Evolutionary conservation across 1,284 basidiomycete genomes (phyloP), one percentile per base, ranked within the genome.

Genomic region (Crepidotus sp.): DNA sequence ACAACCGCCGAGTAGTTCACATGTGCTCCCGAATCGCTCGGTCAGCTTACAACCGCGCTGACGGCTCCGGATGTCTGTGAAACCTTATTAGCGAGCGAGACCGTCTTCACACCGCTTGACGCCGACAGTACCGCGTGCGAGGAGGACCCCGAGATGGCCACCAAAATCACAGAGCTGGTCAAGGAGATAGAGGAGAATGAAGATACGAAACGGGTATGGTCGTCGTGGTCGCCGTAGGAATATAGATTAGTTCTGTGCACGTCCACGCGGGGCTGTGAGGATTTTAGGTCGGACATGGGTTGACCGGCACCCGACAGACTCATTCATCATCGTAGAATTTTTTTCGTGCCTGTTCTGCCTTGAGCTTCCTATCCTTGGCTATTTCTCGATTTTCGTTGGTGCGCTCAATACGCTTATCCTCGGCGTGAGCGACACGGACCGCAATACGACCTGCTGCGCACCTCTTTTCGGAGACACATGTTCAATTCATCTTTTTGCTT

Each of bases 381-480:
- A 64, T 61, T 55, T 82, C 76, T 36, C 83, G 70, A 60, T 92
- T 91, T 41, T 66, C 66, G n/a, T 72, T 62, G 6, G 84, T 79
- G 45, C 87, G 76, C 37, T 74, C 73, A 18, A 83, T 54, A 42
- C 85, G 77, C 88, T 89, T 55, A 49, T 33, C 15, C 25, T 36
- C 27, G 34, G 27, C 47, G 11, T 25, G 8, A 26, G 41, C 5
- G n/a, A n/a, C 24, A 27, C 15, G 25, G 36, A 39, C 46, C 29
- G 25, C 11, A 17, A 33, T 46, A 24, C 26, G 17, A 9, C 10
- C 38, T 39, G 40, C 30, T 10, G 17, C 70, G 55, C 58, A 88
- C 88, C 76, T 91, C 87, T 63, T 75, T 66, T 42, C 80, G 72
- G 37, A 92, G 67, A 67, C 88, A 92, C 54, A 71, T 64, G 55